phyloP scores from a whole-genome alignment of 2,329 filamentous ascomycete genomes.

The Clonostachys chloroleuca region DNA sequence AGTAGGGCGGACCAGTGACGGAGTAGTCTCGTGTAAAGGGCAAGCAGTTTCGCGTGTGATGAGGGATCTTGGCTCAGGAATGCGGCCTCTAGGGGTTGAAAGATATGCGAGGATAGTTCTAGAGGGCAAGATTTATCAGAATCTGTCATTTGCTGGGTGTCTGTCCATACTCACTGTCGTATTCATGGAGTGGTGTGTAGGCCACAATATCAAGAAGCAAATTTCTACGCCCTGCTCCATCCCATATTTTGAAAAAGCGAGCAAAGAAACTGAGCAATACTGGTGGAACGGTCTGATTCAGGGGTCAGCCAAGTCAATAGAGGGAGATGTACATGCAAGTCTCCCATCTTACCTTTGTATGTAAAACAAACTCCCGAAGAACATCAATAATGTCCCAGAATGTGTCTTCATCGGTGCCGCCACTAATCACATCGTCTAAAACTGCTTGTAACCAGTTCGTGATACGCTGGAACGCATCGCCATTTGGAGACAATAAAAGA shows the following conservation, averaged over 20 bases:
- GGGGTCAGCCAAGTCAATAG: background rate
- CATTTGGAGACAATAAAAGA: slow-evolving; percentile 57
- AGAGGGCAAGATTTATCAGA: background rate
- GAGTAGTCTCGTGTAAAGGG: slow-evolving; percentile 64
- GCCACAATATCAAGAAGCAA: slow-evolving; percentile 54
- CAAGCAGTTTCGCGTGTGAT: slow-evolving; percentile 56
- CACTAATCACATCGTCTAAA: slow-evolving; percentile 49
- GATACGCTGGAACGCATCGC: slow-evolving; percentile 44
- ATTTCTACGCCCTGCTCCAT: slow-evolving; percentile 50
- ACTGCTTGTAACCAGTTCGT: slow-evolving; percentile 55
- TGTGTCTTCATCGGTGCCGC: slow-evolving; percentile 41
- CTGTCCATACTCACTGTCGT: slow-evolving; percentile 39
- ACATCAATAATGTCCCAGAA: slow-evolving; percentile 51
- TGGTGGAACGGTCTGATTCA: slow-evolving; percentile 37
- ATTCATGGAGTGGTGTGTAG: slow-evolving; percentile 48
- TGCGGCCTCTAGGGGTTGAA: slow-evolving; percentile 45
- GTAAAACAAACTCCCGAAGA: slow-evolving; percentile 49
- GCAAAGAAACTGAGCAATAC: slow-evolving; percentile 44
- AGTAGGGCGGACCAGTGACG: slow-evolving; percentile 50
- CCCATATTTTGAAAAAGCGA: slow-evolving; percentile 55
- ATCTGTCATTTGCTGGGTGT: background rate
- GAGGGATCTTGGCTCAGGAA: slow-evolving; percentile 41
- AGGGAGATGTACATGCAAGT: background rate
- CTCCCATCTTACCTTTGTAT: slow-evolving; percentile 43
- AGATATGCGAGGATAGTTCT: slow-evolving; percentile 47